phyloP scores from a whole-genome alignment of 1,139 yeast species.

The Arxiozyma heterogenica region DNA sequence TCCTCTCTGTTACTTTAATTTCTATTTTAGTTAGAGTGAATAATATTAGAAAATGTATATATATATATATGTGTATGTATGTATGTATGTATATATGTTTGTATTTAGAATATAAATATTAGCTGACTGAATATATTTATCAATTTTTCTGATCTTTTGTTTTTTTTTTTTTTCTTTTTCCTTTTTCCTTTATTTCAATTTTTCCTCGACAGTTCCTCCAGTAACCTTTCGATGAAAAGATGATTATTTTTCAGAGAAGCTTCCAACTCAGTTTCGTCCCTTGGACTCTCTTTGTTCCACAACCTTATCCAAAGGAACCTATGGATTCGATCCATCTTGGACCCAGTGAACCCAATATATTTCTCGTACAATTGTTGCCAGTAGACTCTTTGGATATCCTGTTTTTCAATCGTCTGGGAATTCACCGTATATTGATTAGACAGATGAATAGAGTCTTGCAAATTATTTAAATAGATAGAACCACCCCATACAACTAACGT shows the following conservation, averaged over 20 bases:
- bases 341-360: not conserved
- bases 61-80: not conserved
- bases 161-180: no score
- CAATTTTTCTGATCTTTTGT: not conserved
- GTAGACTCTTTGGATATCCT: not conserved
- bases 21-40: no score
- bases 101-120: not conserved
- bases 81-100: not conserved
- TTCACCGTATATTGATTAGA: not conserved
- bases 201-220: not conserved
- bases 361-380: slow-evolving; percentile 1
- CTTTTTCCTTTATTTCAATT: no score
- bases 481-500: not conserved
- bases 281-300: not conserved
- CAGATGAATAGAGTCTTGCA: not conserved
- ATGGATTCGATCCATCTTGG: not conserved
- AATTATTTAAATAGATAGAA: not conserved
- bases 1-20: no score
- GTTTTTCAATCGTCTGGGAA: not conserved
- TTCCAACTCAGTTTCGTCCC: not conserved
- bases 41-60: not conserved
- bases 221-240: not conserved
- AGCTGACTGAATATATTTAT: not conserved
- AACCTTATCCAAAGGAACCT: not conserved
- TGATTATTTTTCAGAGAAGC: not conserved